A percentile compares a stretch with the other conserved stretches of the same genome.
These are phyloP conservation scores for Tuber borchii DNA, from an alignment of 495 filamentous ascomycete genomes.

Conservation along the genomic window DNA sequence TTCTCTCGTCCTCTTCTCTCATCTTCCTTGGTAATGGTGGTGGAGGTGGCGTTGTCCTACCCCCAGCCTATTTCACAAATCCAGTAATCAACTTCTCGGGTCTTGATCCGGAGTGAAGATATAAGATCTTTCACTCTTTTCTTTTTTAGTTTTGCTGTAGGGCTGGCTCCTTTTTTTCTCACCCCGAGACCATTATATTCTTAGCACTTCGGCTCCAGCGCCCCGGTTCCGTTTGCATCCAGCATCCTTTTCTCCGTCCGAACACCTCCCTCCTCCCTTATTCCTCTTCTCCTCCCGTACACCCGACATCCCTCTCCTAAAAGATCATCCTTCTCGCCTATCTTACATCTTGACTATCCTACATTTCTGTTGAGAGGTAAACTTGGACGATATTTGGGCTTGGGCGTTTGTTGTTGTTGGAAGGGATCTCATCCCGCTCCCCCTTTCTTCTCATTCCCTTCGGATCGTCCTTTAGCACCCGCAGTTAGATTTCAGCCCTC, in stretches of 20 bases:
- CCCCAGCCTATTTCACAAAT: not conserved
- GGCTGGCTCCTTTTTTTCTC: not conserved
- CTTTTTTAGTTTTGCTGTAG: not conserved
- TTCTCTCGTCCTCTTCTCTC: conserved; percentile 9
- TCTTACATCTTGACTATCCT: not conserved
- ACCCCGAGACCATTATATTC: not conserved
- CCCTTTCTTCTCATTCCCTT: not conserved
- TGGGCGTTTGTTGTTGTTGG: not conserved
- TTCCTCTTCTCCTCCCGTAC: not conserved
- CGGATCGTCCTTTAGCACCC: not conserved
- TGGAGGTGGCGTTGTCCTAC: not conserved
- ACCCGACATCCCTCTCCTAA: not conserved
- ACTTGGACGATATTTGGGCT: not conserved
- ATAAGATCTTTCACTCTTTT: not conserved
- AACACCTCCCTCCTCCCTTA: not conserved
- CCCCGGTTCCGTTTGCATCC: not conserved
- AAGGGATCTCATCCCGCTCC: not conserved
- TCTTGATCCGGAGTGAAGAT: not conserved
- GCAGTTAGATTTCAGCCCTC: not conserved
- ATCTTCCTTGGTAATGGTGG: not conserved
- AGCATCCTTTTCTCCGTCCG: not conserved
- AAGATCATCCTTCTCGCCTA: not conserved
- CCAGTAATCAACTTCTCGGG: not conserved
- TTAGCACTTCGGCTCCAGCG: not conserved
- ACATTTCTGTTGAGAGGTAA: not conserved